A percentile compares a stretch with the other conserved stretches of the same genome.
Conservation (phyloP, 345 rosid species). For the Orychophragmus violaceus region DNA sequence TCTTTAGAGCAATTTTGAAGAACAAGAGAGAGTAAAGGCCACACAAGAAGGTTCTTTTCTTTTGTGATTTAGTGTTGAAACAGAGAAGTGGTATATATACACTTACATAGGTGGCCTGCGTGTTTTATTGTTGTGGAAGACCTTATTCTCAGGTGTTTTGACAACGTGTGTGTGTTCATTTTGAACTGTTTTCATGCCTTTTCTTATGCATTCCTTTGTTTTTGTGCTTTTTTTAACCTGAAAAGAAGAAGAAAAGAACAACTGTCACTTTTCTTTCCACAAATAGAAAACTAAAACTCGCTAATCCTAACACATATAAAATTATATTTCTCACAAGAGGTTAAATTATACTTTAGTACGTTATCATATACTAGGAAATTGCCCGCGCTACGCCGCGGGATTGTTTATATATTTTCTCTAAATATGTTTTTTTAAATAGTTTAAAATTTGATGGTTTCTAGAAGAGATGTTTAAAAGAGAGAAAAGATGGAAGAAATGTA, state of each 20-base stretch:
- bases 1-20: background rate
- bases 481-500: too few species aligned
- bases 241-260: background rate
- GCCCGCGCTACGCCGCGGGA: too few species aligned
- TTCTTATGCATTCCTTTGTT: constrained; percentile 12
- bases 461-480: too few species aligned
- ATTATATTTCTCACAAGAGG: background rate
- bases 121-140: constrained; percentile 9
- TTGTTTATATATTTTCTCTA: too few species aligned
- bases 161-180: constrained; percentile 6
- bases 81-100: constrained; percentile 13
- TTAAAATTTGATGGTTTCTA: too few species aligned
- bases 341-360: background rate
- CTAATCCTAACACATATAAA: background rate
- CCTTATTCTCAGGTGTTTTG: constrained; percentile 23
- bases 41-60: background rate
- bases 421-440: too few species aligned
- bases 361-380: too few species aligned
- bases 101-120: background rate
- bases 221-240: background rate
- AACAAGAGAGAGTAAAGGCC: constrained; percentile 8
- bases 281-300: constrained; percentile 1
- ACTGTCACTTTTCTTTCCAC: background rate
- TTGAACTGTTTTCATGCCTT: constrained; percentile 33
- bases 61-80: constrained; percentile 13